Percentiles rank a stretch among this genome's conserved stretches.
These are phyloP conservation scores for Ramaria sp. DNA, from an alignment of 768 basidiomycete genomes.

Conservation along the genomic window DNA sequence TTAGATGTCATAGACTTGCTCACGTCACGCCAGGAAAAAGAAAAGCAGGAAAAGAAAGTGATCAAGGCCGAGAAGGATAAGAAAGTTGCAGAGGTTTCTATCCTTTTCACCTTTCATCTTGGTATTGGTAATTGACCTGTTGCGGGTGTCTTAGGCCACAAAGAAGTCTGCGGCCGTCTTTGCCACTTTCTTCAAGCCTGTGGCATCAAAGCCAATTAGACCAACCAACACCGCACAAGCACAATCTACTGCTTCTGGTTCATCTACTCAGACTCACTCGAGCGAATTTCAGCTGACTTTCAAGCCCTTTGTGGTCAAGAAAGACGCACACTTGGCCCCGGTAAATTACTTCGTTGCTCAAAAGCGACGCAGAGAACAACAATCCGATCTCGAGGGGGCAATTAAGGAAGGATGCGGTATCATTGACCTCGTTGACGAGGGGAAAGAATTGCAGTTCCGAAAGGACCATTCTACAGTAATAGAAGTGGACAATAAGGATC, in stretches of 20 bases:
- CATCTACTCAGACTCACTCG: conserved; percentile 28
- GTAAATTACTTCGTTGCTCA: conserved; percentile 49
- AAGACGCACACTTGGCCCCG: conserved; percentile 61
- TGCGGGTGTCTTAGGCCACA: conserved; percentile 29
- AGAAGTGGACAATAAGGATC: conserved; percentile 14
- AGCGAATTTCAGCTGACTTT: conserved; percentile 60
- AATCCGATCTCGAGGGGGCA: conserved; percentile 14
- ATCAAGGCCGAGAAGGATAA: conserved; percentile 63
- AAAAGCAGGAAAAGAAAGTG: conserved; percentile 52
- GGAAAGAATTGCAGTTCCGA: conserved; percentile 4
- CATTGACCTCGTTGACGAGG: conserved; percentile 41
- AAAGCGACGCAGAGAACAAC: conserved; percentile 14
- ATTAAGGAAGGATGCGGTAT: conserved; percentile 28
- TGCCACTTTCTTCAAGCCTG: conserved; percentile 57
- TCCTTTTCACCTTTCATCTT: conserved; percentile 19
- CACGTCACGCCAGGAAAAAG: conserved; percentile 42
- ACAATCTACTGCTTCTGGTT: conserved; percentile 22
- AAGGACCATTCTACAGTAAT: conserved; percentile 8
- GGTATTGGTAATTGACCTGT: conserved; percentile 26
- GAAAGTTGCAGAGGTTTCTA: conserved; percentile 44
- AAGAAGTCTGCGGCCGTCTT: conserved; percentile 67
- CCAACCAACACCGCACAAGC: conserved; percentile 16
- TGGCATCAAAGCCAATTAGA: conserved; percentile 18
- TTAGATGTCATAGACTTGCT: neutral
- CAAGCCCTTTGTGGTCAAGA: conserved; percentile 71